Base-by-base conservation (phyloP, 1,284 basidiomycete genomes). In the Ceratobasidium sp. region DNA sequence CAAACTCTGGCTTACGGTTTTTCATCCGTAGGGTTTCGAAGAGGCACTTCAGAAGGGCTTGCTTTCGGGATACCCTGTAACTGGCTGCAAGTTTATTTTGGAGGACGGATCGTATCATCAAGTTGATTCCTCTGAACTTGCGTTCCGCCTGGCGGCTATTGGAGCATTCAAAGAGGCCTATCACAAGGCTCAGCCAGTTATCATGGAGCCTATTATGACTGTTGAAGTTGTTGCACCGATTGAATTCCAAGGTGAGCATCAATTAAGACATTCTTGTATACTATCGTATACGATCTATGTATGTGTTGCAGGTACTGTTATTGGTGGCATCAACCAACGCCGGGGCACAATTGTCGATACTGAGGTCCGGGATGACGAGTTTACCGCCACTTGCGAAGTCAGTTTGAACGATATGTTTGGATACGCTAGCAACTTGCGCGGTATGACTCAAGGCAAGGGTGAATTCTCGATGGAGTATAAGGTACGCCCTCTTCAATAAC, bases 401-500 rank as follows among this genome's bases (percentile, higher is more conserved):
- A 93, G 95, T 10, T 86, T 99, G 85, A 99, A 97, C 86, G 97
- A 99, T 84, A 99, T 99, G 98, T 99, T 99, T 85, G 97, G 97
- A 44, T 99, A 97, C 85, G 97, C 95, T 40, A 95, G 92, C 83
- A 94, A 95, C 82, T 88, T 99, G 71, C 92, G 98, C 79, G 97
- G 97, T 5, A 91, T 93, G 81, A 99, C 97, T 0, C 97, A 99
- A 87, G 96, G 97, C 83, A 98, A 98, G 88, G 96, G 94, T 87
- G 83, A 83, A 84, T 84, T 72, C 33, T 63, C 66, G 9, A 67
- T 70, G 58, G 96, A 97, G 85, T 98, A 97, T 86, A 95, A 33
- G 33, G 94, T 93, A 81, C 70, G 87, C 51, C 83, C 7, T 77
- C n/a, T 1, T 51, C 28, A 49, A 63, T 73, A 67, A 26, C 44